Evolutionary conservation across 2,329 filamentous ascomycete genomes (phyloP), one percentile per base, ranked within the genome.

Genomic region (Alternaria conjuncta): DNA sequence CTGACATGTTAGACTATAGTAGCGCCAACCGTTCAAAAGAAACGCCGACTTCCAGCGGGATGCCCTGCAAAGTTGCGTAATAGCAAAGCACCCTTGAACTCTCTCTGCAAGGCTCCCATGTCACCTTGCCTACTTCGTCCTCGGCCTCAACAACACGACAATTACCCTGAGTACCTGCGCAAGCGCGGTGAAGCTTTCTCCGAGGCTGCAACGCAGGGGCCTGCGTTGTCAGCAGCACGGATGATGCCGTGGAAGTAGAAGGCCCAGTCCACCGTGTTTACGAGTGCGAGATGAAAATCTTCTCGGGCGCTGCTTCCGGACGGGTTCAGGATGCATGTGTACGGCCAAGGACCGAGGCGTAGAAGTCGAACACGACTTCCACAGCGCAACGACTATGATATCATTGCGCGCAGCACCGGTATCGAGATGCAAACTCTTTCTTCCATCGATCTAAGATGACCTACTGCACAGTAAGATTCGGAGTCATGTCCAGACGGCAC

Each of bases 1-100:
- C 44, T 32, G 56, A 43, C 49, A 50, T 11, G 9, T 6, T 32
- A 28, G 23, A 50, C 60, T 59, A 62, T 21, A 49, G 60, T 62
- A 59, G 60, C 30, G 55, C 45, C 47, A 26, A 47, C 60, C 60
- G n/a, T 25, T 7, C 21, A 58, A 47, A 53, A 23, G 32, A 28
- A 12, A 28, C 21, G 50, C 32, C 60, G 56, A 44, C 15, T 32
- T 30, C 45, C 30, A 28, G 56, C 43, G 50, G 44, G 45, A 46
- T 55, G 28, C 43, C 43, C 43, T 30, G 21, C n/a, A 23, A 46
- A 55, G 30, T 57, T 55, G 49, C 45, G 50, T 49, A 54, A 45
- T 45, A 15, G 23, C 13, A n/a, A 23, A 18, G 30, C 44, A 50
- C 10, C 47, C 30, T 47, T 54, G 23, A 3, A 13, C 15, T 55